Base-by-base conservation (phyloP, 257 asterid genomes). In the Penstemon davidsonii region DNA sequence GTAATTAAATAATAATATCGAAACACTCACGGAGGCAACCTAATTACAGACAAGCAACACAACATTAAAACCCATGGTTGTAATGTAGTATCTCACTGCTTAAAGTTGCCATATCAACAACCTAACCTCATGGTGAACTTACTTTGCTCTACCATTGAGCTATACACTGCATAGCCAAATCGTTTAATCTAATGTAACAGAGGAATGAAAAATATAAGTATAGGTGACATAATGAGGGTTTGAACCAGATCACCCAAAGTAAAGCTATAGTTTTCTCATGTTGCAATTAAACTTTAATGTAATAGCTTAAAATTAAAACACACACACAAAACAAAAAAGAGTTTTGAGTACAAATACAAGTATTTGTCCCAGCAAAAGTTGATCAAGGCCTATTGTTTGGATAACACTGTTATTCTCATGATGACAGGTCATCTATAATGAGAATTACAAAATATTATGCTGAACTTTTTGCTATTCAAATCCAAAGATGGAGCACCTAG, bases 391-490 rank as follows among this genome's bases (percentile, higher is more conserved):
- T 46, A 46, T 11, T 10, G 12, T 8, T 45, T 62, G 55, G 42
- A 33, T 39, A 39, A 53, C 62, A 52, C 41, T 11, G 4, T 49
- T 62, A 11, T 6, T n/a, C 33, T 25, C 33, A 25, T 25, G 33
- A 2, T 25, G 33, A 25, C 33, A 25, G 33, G 33, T 25, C 33
- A 25, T 25, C 33, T 25, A 25, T 25, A 1, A 38, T 53, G 37
- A 71, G 47, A 9, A 15, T n/a, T 19, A 45, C 8, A 11, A 49
- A 55, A 60, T 2, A 15, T 5, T 19, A 45, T 58, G 13, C 55
- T 15, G 19, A 58, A 45, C 47, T 68, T 58, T 19, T 63, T 60
- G 71, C 62, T 44, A 19, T n/a, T 38, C 36, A 9, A 18, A n/a
- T 43, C 36, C 37, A 66, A 33, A 59, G 33, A 25, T 12, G 10